Evolutionary conservation across 116 monocot species (phyloP).

Genomic region (Zostera marina): DNA sequence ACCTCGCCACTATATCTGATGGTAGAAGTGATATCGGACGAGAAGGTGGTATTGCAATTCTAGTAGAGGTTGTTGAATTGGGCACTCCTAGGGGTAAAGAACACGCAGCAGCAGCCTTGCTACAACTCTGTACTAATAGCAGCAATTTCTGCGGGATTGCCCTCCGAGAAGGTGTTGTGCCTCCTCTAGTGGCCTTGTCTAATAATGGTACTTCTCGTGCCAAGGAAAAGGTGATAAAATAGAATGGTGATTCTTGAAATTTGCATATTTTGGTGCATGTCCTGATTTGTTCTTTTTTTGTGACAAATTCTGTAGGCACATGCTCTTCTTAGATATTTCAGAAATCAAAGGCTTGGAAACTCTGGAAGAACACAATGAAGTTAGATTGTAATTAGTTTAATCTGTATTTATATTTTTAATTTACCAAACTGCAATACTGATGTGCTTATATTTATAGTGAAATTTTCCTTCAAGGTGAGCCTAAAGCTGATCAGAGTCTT

Average conservation of each 20-base stretch:
- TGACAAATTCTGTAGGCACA: conserved; percentile 40
- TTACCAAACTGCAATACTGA: not conserved
- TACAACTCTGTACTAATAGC: conserved; percentile 72
- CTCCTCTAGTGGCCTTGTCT: conserved; percentile 68
- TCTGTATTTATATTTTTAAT: not conserved
- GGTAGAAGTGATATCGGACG: conserved; percentile 55
- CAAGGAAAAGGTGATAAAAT: conserved; percentile 55
- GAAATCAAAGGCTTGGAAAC: conserved; percentile 52
- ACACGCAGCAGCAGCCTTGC: conserved; percentile 81
- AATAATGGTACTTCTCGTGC: conserved; percentile 74
- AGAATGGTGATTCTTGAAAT: not conserved
- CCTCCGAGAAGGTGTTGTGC: conserved; percentile 80
- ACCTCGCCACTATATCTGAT: conserved; percentile 62
- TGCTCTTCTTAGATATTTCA: conserved; percentile 65
- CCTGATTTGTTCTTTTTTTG: not conserved
- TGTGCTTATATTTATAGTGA: too few relatives aligned
- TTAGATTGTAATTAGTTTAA: not conserved
- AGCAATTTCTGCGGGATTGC: conserved; percentile 61
- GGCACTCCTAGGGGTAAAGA: conserved; percentile 80
- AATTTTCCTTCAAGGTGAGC: too few relatives aligned
- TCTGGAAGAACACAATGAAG: conserved; percentile 33
- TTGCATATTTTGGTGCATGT: not conserved
- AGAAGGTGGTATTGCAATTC: conserved; percentile 55
- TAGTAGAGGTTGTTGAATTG: conserved; percentile 86
- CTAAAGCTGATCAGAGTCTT: too few relatives aligned